A percentile compares a stretch with the other conserved stretches of the same genome.
These are phyloP conservation scores for Aspergillus pseudonomiae DNA, from an alignment of 2,329 filamentous ascomycete species.

Conservation along the genomic window DNA sequence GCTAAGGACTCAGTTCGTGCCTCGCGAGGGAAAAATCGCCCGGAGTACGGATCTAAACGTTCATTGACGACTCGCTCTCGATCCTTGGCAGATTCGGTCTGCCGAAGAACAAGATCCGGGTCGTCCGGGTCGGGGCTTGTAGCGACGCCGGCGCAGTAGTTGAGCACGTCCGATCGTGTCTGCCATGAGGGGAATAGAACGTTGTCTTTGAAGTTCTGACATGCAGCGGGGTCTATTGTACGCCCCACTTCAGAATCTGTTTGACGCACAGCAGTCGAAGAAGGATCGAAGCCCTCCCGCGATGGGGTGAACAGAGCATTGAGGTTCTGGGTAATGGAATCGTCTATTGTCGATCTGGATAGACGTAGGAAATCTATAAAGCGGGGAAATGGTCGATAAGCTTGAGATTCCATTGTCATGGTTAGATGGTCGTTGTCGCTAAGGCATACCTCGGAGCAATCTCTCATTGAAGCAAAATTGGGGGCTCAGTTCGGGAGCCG, in stretches of 20 bases:
- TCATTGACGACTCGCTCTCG: conserved; percentile 80
- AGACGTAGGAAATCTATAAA: conserved; percentile 81
- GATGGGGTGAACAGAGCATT: conserved; percentile 84
- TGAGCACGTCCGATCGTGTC: conserved; percentile 76
- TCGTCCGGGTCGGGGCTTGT: conserved; percentile 86
- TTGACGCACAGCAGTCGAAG: conserved; percentile 69
- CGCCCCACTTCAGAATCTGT: conserved; percentile 53
- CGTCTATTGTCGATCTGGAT: conserved; percentile 83
- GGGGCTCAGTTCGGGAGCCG: conserved; percentile 62
- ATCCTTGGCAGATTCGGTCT: conserved; percentile 70
- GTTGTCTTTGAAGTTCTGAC: conserved; percentile 71
- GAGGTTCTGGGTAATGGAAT: conserved; percentile 89
- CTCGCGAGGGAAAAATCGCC: conserved; percentile 74
- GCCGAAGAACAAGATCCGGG: conserved; percentile 70
- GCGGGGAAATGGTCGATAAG: conserved; percentile 14
- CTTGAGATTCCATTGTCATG: not conserved
- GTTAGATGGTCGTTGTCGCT: no score
- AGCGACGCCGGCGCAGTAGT: conserved; percentile 87
- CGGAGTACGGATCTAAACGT: conserved; percentile 87
- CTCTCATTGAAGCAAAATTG: conserved; percentile 78
- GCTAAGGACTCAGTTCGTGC: conserved; percentile 79
- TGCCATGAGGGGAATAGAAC: conserved; percentile 91
- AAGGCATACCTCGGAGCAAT: conserved; percentile 64
- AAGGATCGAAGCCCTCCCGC: conserved; percentile 72
- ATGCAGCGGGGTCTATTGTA: conserved; percentile 65